Conservation (phyloP, 129 eudicot genomes). For the sunflower (Helianthus annuus) region HanXRQr2.0-SUNRISE NC_035445.2:74512089-74512588, state of each 20-base stretch:
- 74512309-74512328: constrained; percentile 96
- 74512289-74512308: constrained; percentile 89
- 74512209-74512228: constrained; percentile 65
- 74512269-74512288: constrained; percentile 83
- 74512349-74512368: constrained; percentile 67
- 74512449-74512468: constrained; percentile 74
- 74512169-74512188: constrained; percentile 92
- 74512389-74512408: constrained; percentile 81
- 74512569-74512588: constrained; percentile 26
- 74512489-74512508: constrained; percentile 46
- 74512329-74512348: constrained; percentile 75
- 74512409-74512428: constrained; percentile 94
- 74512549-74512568: not conserved
- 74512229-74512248: constrained; percentile 52
- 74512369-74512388: constrained; percentile 90
- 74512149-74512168: constrained; percentile 79
- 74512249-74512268: constrained; percentile 46
- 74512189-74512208: constrained; percentile 91
- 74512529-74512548: constrained; percentile 16
- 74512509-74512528: constrained; percentile 18
- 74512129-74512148: constrained; percentile 78
- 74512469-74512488: constrained; percentile 63
- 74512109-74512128: constrained; percentile 58
- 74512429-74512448: constrained; percentile 93
- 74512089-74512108: constrained; percentile 68